Base-by-base conservation (phyloP, 2,329 filamentous ascomycete genomes). In the Cladosporium velox region DNA sequence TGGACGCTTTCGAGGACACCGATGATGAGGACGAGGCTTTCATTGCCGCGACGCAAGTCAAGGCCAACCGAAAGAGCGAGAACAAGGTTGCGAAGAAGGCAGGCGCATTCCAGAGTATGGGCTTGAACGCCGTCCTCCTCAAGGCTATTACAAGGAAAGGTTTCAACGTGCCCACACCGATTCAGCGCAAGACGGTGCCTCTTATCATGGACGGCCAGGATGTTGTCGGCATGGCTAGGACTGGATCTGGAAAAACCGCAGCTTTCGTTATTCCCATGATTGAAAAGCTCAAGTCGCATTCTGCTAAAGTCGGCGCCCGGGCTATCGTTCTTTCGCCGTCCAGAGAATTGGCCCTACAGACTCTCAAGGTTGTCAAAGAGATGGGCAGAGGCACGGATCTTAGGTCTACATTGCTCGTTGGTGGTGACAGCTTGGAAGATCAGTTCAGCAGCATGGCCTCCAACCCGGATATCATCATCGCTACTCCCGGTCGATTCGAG, bases 231-330 rank as follows among this genome's bases (percentile, higher is more conserved):
- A 99, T 99, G 95, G 95, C 95, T 8, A 86, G 96, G 71, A 99
- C 96, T n/a, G 95, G 95, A 77, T 98, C 93, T 24, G 95, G 95
- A 82, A 99, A 99, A 83, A 99, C 96, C 1, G 95, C 93, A 1
- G 95, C 95, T 26, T 99, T 99, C 78, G 93, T 98, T 30, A 96
- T 99, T 70, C 95, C 95, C 52, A 97, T 99, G 94, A 93, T 99
- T 68, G 92, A 99, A 81, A 91, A 90, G 70, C 83, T 99, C 68
- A 96, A 93, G 78, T 86, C 88, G 28, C 96, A 99, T 78, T 96
- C 91, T 75, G 89, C 89, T 34, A 90, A 90, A 73, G 89, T 98
- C 69, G 95, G 96, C 62, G 88, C 92, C 54, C 87, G 95, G 73
- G 95, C 90, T 14, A 83, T 99, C 67, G 90, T 99, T 68, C 80